A percentile compares a stretch with the other conserved stretches of the same genome.
These are phyloP conservation scores for Medicago truncatula DNA, from an alignment of 306 rosid genomes.

Conservation along the genomic window DNA sequence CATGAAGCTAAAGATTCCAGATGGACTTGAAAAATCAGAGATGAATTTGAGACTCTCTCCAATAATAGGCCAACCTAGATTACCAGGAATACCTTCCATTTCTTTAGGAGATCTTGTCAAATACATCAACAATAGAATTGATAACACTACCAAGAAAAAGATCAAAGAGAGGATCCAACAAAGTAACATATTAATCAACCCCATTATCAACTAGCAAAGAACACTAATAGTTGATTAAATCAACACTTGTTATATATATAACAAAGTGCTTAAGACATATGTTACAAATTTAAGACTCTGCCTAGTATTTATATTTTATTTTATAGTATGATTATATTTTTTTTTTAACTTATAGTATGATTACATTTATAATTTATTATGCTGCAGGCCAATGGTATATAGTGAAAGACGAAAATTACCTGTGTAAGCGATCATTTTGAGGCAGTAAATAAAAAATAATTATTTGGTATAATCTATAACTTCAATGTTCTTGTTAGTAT, in stretches of 20 bases:
- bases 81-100: conserved; percentile 79
- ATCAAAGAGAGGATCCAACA: conserved; percentile 37
- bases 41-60: conserved; percentile 81
- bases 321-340: background rate
- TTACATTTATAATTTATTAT: background rate
- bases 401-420: conserved; percentile 8
- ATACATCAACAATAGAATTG: conserved; percentile 47
- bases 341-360: background rate
- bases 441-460: background rate
- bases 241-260: background rate
- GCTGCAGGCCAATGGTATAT: conserved; percentile 37
- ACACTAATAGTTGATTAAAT: conserved; percentile 13
- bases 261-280: conserved; percentile 5
- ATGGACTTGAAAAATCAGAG: conserved; percentile 75
- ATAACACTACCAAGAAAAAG: conserved; percentile 43
- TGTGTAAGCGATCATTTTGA: conserved; percentile 20
- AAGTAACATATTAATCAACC: conserved; percentile 40
- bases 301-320: conserved; percentile 19
- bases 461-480: conserved; percentile 19
- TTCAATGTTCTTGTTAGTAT: conserved; percentile 42
- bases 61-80: conserved; percentile 84
- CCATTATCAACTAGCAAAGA: conserved; percentile 49
- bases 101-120: conserved; percentile 64
- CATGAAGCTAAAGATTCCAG: conserved; percentile 88
- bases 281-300: conserved; percentile 20